Percentiles rank a stretch among this genome's conserved stretches.
phyloP scores from a whole-genome alignment of 345 rosid genomes.

The Linum tenue region DNA sequence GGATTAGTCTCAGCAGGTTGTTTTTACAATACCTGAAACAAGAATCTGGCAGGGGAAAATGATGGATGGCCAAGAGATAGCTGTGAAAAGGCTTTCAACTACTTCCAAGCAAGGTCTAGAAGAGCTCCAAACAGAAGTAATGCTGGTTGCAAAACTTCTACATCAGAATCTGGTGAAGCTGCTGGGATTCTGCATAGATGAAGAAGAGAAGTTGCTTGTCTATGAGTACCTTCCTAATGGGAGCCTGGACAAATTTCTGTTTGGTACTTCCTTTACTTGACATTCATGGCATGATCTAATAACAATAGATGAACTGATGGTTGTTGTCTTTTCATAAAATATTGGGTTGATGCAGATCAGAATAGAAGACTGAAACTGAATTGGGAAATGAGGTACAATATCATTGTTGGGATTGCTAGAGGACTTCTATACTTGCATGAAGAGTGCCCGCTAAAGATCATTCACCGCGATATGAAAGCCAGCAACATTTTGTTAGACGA shows the following conservation, averaged over 20 bases:
- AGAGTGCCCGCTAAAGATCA: neutral
- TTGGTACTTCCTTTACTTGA: neutral
- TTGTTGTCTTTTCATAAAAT: neutral
- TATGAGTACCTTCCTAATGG: constrained; percentile 4
- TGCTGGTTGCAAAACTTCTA: neutral
- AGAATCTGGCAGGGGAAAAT: neutral
- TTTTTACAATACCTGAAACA: neutral
- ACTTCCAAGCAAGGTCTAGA: constrained; percentile 1
- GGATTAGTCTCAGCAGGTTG: neutral
- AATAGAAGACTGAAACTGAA: neutral
- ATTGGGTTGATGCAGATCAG: neutral
- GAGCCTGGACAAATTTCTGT: neutral
- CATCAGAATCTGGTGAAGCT: constrained; percentile 1
- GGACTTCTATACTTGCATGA: constrained; percentile 2
- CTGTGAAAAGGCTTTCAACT: constrained; percentile 5
- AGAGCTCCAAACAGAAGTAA: constrained; percentile 3
- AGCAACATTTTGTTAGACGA: constrained; percentile 1
- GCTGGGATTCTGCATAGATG: neutral
- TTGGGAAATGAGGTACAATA: constrained; percentile 5
- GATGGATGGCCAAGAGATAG: constrained; percentile 1
- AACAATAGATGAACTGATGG: neutral
- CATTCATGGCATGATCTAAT: neutral
- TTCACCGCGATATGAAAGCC: constrained; percentile 6
- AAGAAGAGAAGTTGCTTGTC: constrained; percentile 6
- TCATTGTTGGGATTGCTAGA: neutral